Evolutionary conservation across 1,284 basidiomycete species (phyloP), one percentile per base, ranked within the genome.

Genomic region (Cutaneotrichosporon daszewskae): DNA sequence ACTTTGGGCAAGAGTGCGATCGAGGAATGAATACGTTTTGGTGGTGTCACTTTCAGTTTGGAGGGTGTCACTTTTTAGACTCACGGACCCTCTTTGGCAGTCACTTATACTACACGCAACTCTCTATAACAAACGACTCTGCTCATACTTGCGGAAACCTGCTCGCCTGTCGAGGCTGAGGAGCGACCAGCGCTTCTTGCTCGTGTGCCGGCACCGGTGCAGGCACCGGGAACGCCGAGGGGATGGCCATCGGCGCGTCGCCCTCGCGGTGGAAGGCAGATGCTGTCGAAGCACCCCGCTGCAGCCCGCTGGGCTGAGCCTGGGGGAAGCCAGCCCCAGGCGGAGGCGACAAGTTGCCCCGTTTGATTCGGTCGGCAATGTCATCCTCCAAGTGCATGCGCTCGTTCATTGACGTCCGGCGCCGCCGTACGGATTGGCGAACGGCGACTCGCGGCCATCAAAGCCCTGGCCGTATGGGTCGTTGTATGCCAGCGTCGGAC

Each of bases 361-460:
- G 24, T 12, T 28, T 14, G 17, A 43, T 13, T 6, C 42, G 45
- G 18, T 40, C 27, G 3, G 31, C 40, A 1, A 51, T 38, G 13
- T 48, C 40, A 29, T 41, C 24, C 32, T 52, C 50, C 2, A 44
- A 14, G 22, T 51, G 19, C 22, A 47, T 11, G 14, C 47, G 47
- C 40, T 53, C 51, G 23, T 10, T 37, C 32, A 47, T 24, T 18
- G 40, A n/a, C 12, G 26, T 6, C 19, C 39, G 34, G 56, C 55
- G 34, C 54, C 51, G 40, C 53, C 59, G 43, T 58, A 63, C 3
- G 59, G 58, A 19, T 55, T 62, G 29, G 50, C 49, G 45, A 59
- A 62, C 40, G 49, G 20, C 32, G 37, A 9, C 18, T 40, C 26
- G 44, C 34, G 27, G 10, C 26, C 28, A 23, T 37, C n/a, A n/a